phyloP scores from a whole-genome alignment of 805 yeast genomes.

The Pichia deserticola region DNA sequence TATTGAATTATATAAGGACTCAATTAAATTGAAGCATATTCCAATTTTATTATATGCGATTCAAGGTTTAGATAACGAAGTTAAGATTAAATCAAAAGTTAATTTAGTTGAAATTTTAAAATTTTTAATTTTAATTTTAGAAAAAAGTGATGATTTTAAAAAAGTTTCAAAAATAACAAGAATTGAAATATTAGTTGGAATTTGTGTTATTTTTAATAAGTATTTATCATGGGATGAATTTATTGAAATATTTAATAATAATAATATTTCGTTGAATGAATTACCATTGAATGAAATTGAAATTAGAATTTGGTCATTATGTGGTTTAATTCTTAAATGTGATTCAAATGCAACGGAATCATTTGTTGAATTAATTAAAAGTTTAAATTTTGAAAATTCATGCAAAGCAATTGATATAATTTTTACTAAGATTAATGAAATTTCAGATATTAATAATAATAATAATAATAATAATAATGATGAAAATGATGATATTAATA shows the following conservation, averaged over 20 bases:
- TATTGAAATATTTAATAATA: neutral
- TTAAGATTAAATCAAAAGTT: neutral
- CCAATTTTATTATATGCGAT: conserved; percentile 3
- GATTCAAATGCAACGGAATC: conserved; percentile 4
- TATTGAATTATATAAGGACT: neutral
- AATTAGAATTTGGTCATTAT: conserved; percentile 9
- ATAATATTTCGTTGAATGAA: neutral
- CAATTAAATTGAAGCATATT: neutral
- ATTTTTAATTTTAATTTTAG: neutral
- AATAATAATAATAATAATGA: neutral
- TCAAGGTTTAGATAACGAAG: conserved; percentile 6
- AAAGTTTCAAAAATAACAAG: neutral
- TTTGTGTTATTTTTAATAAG: conserved; percentile 10
- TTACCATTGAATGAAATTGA: neutral
- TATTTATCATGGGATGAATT: conserved; percentile 6
- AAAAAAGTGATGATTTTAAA: neutral
- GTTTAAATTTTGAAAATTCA: neutral
- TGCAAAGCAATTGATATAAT: conserved; percentile 7
- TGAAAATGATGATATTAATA: neutral
- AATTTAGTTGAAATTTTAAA: neutral
- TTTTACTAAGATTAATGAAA: conserved; percentile 8
- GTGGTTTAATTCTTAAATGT: conserved; percentile 12
- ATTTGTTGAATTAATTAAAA: conserved; percentile 2
- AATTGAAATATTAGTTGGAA: conserved; percentile 6
- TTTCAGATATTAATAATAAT: neutral